phyloP scores from a whole-genome alignment of 73 alveolate genomes.

The Paramecium biaurelia region DNA sequence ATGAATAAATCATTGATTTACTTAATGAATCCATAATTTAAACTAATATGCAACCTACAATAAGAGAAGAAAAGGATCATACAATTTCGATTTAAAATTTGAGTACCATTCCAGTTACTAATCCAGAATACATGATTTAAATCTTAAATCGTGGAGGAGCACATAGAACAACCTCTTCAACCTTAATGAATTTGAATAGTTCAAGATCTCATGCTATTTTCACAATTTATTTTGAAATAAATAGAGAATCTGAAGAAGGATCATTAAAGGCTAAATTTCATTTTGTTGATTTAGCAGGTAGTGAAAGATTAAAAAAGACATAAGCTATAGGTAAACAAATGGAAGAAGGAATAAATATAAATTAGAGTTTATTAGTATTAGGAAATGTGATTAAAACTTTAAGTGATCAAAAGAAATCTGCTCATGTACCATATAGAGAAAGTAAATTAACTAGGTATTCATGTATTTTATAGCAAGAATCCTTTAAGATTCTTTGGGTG shows the following conservation, averaged over 20 bases:
- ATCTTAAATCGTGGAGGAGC: constrained; percentile 87
- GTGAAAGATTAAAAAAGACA: constrained; percentile 93
- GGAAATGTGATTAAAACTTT: constrained; percentile 96
- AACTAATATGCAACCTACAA: constrained; percentile 10
- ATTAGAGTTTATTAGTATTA: constrained; percentile 88
- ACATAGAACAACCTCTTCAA: constrained; percentile 88
- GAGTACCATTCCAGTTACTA: constrained; percentile 77
- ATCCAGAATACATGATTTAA: constrained; percentile 84
- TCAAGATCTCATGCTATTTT: constrained; percentile 97
- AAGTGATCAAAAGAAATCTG: constrained; percentile 80
- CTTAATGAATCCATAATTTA: constrained; percentile 75
- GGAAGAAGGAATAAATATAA: constrained; percentile 95
- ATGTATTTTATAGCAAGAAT: constrained; percentile 63
- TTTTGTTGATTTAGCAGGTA: constrained; percentile 98
- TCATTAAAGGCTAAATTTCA: constrained; percentile 93
- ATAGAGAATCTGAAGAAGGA: constrained; percentile 73
- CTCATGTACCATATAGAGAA: constrained; percentile 97
- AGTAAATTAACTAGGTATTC: constrained; percentile 85
- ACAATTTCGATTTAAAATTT: constrained; percentile 76
- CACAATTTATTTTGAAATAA: constrained; percentile 86
- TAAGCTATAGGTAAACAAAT: constrained; percentile 86
- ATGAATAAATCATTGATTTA: constrained; percentile 93
- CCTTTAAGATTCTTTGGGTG: constrained; percentile 96
- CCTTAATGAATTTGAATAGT: constrained; percentile 87
- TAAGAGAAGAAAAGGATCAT: constrained; percentile 89